Base-by-base conservation (phyloP, 495 filamentous ascomycete genomes). In the Penicillium crystallinum region DNA sequence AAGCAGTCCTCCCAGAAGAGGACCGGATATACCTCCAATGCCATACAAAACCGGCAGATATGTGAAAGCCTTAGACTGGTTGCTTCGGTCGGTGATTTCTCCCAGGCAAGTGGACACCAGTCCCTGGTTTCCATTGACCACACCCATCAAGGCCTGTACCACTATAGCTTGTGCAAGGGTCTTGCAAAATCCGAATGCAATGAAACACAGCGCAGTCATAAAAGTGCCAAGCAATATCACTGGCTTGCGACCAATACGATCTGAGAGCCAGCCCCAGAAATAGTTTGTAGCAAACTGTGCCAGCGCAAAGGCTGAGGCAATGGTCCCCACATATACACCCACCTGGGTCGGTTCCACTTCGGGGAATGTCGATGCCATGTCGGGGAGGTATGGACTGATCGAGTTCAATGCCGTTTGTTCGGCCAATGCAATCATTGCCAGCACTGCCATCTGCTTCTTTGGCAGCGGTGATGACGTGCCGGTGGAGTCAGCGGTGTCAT, bases 341-440 rank as follows among this genome's bases (percentile, higher is more conserved):
- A 90, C 87, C 51, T 88, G 72, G 0, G 72, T 76, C 21, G 75
- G 59, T 19, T 85, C 75, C 25, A 96, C 85, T 54, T 90, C 88
- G 4, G 89, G 87, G 58, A 98, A 97, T 6, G 80, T 83, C 9
- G 85, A 82, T 2, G 88, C 82, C 92, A 97, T 97, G 50, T 90
- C 81, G 0, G 93, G 93, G 0, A 98, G 81, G 68, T 98, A 98
- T 0, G 93, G 93, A n/a, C 86, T 87, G 54, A 98, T 95, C 12
- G 88, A 93, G 62, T 98, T 97, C 59, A 98, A 80, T 1, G 93
- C 93, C 0, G 95, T 97, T 71, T 98, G 93, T 58, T 98, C 93
- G 29, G 88, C 85, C 17, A 98, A 77, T 3, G 91, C 90, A 40
- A 98, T 88, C 56, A 97, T 69, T 2, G 91, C 93, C 22, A 98